A percentile compares a stretch with the other conserved stretches of the same genome.
Conservation (phyloP, 192 early-diverging fungal genomes). For the Globomyces pollinis-pini region DNA sequence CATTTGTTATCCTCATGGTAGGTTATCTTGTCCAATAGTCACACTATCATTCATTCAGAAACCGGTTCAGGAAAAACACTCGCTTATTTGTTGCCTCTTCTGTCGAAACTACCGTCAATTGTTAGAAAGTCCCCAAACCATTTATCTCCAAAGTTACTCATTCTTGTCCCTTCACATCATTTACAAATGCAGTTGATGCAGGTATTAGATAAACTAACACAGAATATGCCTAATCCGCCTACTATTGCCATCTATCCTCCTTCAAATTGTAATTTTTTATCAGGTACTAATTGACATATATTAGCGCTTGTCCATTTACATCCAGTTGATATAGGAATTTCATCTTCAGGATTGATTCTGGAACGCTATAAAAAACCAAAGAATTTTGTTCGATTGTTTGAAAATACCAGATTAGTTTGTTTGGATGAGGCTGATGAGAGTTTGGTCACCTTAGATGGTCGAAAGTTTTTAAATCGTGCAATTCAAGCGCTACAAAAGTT, state of each 20-base stretch:
- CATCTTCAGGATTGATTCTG: not conserved
- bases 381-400: slow-evolving; percentile 8
- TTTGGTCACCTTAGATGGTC: slow-evolving; percentile 1
- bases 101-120: not conserved
- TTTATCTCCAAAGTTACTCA: not conserved
- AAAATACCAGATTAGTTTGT: slow-evolving; percentile 12
- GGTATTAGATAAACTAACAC: not conserved
- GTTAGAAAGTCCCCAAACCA: not conserved
- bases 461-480: slow-evolving; percentile 2
- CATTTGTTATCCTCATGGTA: no score
- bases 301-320: not conserved
- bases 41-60: slow-evolving; percentile 60
- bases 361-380: slow-evolving; percentile 1
- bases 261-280: not conserved
- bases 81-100: slow-evolving; percentile 69
- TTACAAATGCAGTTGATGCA: slow-evolving; percentile 2
- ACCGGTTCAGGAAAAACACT: slow-evolving; percentile 92
- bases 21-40: no score
- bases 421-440: slow-evolving; percentile 26
- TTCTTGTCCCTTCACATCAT: not conserved
- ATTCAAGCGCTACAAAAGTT: not conserved
- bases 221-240: not conserved
- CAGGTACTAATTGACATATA: not conserved
- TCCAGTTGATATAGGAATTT: not conserved
- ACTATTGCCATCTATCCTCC: not conserved